Evolutionary conservation across 2,329 filamentous ascomycete species (phyloP).

Genomic region (Tolypocladium ophioglossoides): DNA sequence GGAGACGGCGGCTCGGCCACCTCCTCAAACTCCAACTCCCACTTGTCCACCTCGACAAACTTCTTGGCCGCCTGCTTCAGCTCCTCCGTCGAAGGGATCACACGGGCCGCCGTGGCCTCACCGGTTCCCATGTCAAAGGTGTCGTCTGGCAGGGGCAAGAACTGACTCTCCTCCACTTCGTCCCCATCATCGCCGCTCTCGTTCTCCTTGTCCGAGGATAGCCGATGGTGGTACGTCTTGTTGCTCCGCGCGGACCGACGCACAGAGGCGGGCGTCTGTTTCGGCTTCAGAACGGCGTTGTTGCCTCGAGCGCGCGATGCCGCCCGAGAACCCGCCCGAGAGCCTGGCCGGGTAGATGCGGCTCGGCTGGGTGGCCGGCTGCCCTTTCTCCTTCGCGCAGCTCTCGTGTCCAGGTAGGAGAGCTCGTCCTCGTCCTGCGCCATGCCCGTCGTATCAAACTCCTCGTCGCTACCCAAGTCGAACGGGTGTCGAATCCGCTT

Average conservation of each 20-base stretch:
- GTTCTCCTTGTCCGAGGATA: slow-evolving; percentile 49
- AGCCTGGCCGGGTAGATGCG: slow-evolving; percentile 14
- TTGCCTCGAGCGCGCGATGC: slow-evolving; percentile 5
- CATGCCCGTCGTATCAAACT: slow-evolving; percentile 36
- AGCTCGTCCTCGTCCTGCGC: slow-evolving; percentile 47
- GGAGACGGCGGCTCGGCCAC: slow-evolving; percentile 46
- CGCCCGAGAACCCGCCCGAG: slow-evolving; percentile 13
- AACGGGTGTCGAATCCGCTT: slow-evolving; percentile 28
- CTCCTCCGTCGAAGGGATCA: slow-evolving; percentile 34
- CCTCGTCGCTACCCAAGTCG: slow-evolving; percentile 33
- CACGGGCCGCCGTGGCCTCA: slow-evolving; percentile 22
- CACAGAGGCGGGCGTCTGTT: slow-evolving; percentile 11
- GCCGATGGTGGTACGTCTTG: slow-evolving; percentile 39
- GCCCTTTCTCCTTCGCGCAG: slow-evolving; percentile 22
- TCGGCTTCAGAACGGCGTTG: slow-evolving; percentile 12
- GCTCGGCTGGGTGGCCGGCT: slow-evolving; percentile 18
- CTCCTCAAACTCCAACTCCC: slow-evolving; percentile 58
- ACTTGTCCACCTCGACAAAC: slow-evolving; percentile 59
- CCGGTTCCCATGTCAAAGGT: slow-evolving; percentile 24
- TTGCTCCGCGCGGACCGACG: slow-evolving; percentile 14
- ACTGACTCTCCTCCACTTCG: slow-evolving; percentile 25
- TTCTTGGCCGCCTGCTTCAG: slow-evolving; percentile 49
- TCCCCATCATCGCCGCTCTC: slow-evolving; percentile 25
- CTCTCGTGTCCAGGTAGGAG: slow-evolving; percentile 29
- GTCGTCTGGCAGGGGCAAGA: slow-evolving; percentile 35